phyloP scores from a whole-genome alignment of 352 stramenopile species.

The Pythium scleroteichum region DNA sequence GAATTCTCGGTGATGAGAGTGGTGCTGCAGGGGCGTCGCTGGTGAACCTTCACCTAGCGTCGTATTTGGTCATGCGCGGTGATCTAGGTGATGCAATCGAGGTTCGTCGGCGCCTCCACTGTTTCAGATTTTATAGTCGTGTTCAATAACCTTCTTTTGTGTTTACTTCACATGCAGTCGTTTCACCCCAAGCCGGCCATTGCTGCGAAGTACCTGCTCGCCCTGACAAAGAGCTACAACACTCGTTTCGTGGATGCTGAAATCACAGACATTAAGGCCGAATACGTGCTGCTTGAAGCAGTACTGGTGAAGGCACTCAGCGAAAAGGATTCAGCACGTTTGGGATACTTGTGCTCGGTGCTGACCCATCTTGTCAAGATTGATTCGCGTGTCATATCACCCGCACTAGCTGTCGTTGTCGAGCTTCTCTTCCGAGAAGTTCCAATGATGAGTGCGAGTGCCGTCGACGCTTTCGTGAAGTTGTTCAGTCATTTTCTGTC shows the following conservation, averaged over 20 bases:
- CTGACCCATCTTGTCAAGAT: constrained; percentile 81
- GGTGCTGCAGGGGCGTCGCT: constrained; percentile 63
- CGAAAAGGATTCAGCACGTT: constrained; percentile 42
- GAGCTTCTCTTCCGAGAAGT: constrained; percentile 86
- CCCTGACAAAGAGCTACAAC: constrained; percentile 59
- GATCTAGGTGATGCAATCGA: constrained; percentile 59
- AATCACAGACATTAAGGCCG: constrained; percentile 50
- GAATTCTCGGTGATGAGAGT: constrained; percentile 74
- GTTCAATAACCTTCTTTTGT: no score
- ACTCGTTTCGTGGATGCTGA: constrained; percentile 49
- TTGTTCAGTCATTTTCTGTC: constrained; percentile 86
- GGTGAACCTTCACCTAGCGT: constrained; percentile 62
- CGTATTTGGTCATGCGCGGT: constrained; percentile 62
- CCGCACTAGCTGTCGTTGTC: constrained; percentile 77
- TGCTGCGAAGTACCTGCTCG: constrained; percentile 70
- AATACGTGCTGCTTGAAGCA: constrained; percentile 79
- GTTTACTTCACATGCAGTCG: constrained; percentile 29
- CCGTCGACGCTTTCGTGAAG: constrained; percentile 66
- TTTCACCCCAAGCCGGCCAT: constrained; percentile 72
- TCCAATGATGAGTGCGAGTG: constrained; percentile 62
- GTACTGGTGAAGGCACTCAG: constrained; percentile 62
- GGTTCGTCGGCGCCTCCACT: constrained; percentile 20
- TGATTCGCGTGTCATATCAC: constrained; percentile 60
- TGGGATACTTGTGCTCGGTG: constrained; percentile 71
- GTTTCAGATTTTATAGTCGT: no score